These are phyloP conservation scores for Irpex rosettiformis DNA, from an alignment of 1,284 basidiomycete species.

Conservation along the genomic window DNA sequence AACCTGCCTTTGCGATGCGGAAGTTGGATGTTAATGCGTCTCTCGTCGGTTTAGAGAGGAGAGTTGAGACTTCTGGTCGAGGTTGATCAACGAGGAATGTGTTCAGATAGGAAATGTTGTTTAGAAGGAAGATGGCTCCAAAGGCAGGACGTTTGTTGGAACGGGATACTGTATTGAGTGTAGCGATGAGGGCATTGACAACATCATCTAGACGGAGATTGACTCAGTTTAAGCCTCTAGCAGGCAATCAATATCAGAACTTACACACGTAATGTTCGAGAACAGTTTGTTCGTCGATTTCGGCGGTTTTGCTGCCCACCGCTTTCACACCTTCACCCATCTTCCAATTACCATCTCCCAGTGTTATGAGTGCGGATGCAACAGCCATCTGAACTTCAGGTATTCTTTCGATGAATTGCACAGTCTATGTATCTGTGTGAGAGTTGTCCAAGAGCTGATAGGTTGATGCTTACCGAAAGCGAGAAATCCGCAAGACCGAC, in stretches of 20 bases:
- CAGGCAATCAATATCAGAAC: too few relatives aligned
- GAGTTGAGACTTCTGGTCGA: slow-evolving; percentile 36
- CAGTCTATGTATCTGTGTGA: slow-evolving; percentile 42
- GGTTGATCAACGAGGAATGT: slow-evolving; percentile 53
- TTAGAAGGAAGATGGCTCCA: slow-evolving; percentile 72
- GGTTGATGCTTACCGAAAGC: slow-evolving; percentile 41
- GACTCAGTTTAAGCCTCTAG: too few relatives aligned
- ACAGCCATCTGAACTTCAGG: slow-evolving; percentile 67
- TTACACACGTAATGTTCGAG: slow-evolving; percentile 72
- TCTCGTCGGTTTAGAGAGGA: slow-evolving; percentile 58
- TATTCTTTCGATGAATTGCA: slow-evolving; percentile 63
- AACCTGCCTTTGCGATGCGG: slow-evolving; percentile 74
- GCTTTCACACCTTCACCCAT: slow-evolving; percentile 78
- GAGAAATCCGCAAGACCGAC: slow-evolving; percentile 64
- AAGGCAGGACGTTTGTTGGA: slow-evolving; percentile 63
- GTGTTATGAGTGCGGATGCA: slow-evolving; percentile 55
- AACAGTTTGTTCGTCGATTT: slow-evolving; percentile 55
- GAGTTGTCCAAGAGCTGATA: not conserved
- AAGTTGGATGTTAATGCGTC: slow-evolving; percentile 64
- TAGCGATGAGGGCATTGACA: slow-evolving; percentile 54
- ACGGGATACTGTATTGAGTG: slow-evolving; percentile 58
- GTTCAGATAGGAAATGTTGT: slow-evolving; percentile 71
- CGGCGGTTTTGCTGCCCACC: slow-evolving; percentile 42
- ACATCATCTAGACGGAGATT: slow-evolving; percentile 53
- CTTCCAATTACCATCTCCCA: slow-evolving; percentile 84